Evolutionary conservation across 768 basidiomycete genomes (phyloP).

Genomic region (Pisolithus orientalis): DNA sequence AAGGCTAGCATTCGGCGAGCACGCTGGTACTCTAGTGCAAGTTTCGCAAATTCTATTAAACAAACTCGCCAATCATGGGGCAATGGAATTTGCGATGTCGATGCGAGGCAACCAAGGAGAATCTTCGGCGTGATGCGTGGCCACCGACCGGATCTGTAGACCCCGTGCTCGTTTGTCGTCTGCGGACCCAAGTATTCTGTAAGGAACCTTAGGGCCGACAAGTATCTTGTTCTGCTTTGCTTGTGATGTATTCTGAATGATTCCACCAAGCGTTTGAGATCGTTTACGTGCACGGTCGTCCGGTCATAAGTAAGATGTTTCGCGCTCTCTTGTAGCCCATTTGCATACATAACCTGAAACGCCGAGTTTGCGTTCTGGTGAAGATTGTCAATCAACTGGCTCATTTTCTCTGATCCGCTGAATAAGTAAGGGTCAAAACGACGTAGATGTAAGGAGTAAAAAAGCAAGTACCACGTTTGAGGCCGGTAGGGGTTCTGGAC

Average conservation of each 20-base stretch:
- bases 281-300: not conserved
- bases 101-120: constrained; percentile 22
- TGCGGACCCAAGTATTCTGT: constrained; percentile 1
- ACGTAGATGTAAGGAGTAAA: not conserved
- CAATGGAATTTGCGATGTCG: constrained; percentile 3
- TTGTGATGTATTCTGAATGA: constrained; percentile 1
- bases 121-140: constrained; percentile 24
- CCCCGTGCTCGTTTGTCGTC: not conserved
- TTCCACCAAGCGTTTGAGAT: not conserved
- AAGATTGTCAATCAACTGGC: not conserved
- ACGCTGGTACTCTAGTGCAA: constrained; percentile 26
- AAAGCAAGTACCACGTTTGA: not conserved
- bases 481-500: not conserved
- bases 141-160: constrained; percentile 19
- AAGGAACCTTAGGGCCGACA: not conserved
- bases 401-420: not conserved
- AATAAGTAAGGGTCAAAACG: not conserved
- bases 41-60: constrained; percentile 20
- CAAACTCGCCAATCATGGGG: constrained; percentile 17
- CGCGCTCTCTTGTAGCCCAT: constrained; percentile 5
- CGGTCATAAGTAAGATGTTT: constrained; percentile 3
- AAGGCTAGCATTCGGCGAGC: constrained; percentile 23
- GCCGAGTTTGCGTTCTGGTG: not conserved
- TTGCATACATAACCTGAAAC: constrained; percentile 6
- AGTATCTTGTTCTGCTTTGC: not conserved